Evolutionary conservation across 2,329 filamentous ascomycete species (phyloP), one percentile per base, ranked within the genome.

Genomic region (Neocatenulostroma microsporum): DNA sequence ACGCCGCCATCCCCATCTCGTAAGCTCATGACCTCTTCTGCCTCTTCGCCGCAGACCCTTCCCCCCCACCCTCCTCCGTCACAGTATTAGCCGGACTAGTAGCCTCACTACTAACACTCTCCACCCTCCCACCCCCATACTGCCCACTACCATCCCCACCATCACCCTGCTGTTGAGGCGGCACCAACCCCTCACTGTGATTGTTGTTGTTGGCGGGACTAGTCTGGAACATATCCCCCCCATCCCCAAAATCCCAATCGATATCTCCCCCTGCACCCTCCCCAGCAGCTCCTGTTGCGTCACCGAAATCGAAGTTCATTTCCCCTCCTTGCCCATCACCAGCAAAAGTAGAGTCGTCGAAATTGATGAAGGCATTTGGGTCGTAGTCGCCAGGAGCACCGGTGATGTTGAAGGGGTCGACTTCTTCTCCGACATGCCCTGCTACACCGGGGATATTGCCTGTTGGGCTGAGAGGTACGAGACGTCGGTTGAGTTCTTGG

Each of bases 381-480:
- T 78, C 73, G 24, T 76, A 62, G 33, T 66, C 63, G 33, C 48
- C 51, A 2, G 51, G 46, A 18, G 57, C 62, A 12, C 56, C 51
- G 1, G 58, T 55, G 5, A 61, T 58, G 8, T 60, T 57, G 2
- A 70, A 56, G 17, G 41, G 44, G 23, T 51, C 59, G 11, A 42
- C 47, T 2, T 40, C 40, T 12, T 57, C 57, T 33, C 63, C 62
- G 24, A 64, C 61, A 21, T 47, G 50, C 24, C 44, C 29, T 13
- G 49, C 45, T 4, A 91, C 60, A 4, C 84, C 84, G 1, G 85
- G 83, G 23, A 94, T 84, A 12, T 75, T 73, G 4, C 85, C 86
- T 0, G 77, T 84, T 0, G 87, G 87, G 51, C 81, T 88, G 10
- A 94, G 70, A 0, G 87, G 87, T 5, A 83, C 80, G 6, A 95